Evolutionary conservation across 345 rosid species (phyloP), one percentile per base, ranked within the genome.

Genomic region (Aquilaria malaccensis): DNA sequence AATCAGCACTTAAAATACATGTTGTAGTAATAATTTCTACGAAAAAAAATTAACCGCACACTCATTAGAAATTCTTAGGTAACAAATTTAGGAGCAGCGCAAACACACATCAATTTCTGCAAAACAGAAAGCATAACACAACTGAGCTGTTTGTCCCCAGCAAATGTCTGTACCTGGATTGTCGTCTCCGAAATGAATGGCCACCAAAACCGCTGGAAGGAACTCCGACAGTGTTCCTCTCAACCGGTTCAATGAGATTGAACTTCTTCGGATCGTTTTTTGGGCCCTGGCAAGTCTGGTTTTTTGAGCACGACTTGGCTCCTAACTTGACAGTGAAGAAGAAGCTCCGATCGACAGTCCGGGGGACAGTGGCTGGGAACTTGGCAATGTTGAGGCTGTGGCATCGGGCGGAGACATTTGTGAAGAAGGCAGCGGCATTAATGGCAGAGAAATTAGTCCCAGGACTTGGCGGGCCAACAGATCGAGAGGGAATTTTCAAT

Each of bases 181-280:
- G 59, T 86, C 91, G 0, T 91, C 91, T 0, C 52, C 73, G 67
- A 92, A 89, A 6, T 89, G 87, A 30, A 85, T 76, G 0, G 89
- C 93, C 1, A 79, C 80, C 96, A 95, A 92, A 30, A 22, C 96
- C 91, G 45, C 80, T 86, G 0, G 87, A 56, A 0, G 96, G 93
- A 32, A 92, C 85, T 33, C 70, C 81, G 43, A 80, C 63, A 0
- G 93, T 87, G 81, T 92, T 83, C 64, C 92, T 74, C 67, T 83
- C 81, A 15, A 76, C 89, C 22, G 95, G 98, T 54, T 92, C 95
- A 30, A 83, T 75, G 10, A 85, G 76, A 59, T 91, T 88, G 52
- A 63, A 91, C 45, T 70, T 85, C 30, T 66, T 51, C 13, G 90
- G 86, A 54, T 88, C 96, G 29, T 58, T 73, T 10, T 78, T 82